Conservation (phyloP, 169 alveolate species). For the Eimeria necatrix region DNA sequence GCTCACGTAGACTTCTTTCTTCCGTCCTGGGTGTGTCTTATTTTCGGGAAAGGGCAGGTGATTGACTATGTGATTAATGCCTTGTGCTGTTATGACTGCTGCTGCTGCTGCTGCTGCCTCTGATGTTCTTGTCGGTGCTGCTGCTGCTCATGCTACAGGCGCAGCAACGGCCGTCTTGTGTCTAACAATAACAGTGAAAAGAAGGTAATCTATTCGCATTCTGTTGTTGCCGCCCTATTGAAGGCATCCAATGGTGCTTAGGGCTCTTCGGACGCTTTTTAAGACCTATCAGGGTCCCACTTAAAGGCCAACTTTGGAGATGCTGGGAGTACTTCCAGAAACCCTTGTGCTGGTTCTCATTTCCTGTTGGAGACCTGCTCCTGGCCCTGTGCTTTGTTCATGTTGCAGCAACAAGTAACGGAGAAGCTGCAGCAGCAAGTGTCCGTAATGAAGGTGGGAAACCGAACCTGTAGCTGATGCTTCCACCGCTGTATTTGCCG, state of each 20-base stretch:
- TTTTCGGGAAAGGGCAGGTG: no score
- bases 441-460: neutral
- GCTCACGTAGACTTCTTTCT: no score
- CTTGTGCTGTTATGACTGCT: neutral
- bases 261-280: no score
- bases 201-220: neutral
- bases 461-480: conserved; percentile 1
- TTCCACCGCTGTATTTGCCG: neutral
- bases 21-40: no score
- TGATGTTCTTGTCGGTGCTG: neutral
- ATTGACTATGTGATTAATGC: no score
- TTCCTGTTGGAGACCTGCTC: neutral
- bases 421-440: conserved; percentile 14
- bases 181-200: neutral
- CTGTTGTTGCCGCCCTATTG: neutral
- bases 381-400: neutral
- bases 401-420: neutral
- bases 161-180: neutral
- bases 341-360: no score
- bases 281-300: no score
- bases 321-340: no score
- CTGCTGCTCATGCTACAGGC: conserved; percentile 6
- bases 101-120: conserved; percentile 24
- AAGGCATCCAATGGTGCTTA: no score
- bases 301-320: no score